phyloP scores from a whole-genome alignment of 371 early-diverging fungal species.

The Syncephalastrum racemosum region DNA sequence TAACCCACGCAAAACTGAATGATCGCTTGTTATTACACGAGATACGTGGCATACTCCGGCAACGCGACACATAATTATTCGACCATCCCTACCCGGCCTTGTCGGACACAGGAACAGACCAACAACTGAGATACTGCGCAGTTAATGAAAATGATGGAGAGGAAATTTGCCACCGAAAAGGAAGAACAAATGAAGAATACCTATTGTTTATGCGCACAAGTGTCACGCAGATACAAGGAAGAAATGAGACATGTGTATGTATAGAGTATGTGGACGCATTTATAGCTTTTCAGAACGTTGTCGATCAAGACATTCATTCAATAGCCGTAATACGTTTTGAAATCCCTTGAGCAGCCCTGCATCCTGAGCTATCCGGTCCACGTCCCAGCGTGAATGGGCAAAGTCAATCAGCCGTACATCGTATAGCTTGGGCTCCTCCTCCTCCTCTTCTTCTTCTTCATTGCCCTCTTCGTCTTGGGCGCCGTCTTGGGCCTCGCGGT shows the following conservation, averaged over 20 bases:
- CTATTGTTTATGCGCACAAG: no score
- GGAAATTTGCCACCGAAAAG: no score
- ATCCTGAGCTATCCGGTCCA: conserved; percentile 33
- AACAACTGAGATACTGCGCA: no score
- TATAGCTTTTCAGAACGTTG: conserved; percentile 25
- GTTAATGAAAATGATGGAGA: no score
- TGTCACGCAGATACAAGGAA: no score
- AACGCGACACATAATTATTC: no score
- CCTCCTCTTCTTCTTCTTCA: conserved; percentile 49
- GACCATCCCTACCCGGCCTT: no score
- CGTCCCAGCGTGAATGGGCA: conserved; percentile 69
- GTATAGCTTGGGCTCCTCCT: conserved; percentile 41
- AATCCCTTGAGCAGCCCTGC: conserved; percentile 33
- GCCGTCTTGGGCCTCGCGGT: conserved; percentile 14
- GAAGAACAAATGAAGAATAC: no score
- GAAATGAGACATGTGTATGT: background rate
- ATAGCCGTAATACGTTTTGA: conserved; percentile 23
- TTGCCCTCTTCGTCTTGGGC: conserved; percentile 24
- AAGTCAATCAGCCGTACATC: conserved; percentile 78
- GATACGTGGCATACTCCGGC: no score
- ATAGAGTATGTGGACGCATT: background rate
- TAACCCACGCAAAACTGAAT: no score
- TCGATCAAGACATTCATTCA: conserved; percentile 23
- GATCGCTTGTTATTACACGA: no score
- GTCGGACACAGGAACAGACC: no score